Conservation (phyloP, 768 basidiomycete species). For the Tubosaeta sp. region DNA sequence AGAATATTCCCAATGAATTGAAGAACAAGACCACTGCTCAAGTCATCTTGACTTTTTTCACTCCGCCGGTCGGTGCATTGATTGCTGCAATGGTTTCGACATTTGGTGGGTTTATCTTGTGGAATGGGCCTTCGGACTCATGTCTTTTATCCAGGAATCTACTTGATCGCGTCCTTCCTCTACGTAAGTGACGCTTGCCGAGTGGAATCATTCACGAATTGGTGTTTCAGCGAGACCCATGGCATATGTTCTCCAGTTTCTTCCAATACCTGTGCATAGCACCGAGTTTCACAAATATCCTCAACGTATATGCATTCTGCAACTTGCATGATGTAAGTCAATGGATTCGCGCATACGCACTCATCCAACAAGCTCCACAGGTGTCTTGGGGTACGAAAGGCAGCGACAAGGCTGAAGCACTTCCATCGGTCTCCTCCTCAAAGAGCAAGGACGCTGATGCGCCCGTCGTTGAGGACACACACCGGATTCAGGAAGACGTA, state of each 20-base stretch:
- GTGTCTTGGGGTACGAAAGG: slow-evolving; percentile 96
- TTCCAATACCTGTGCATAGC: slow-evolving; percentile 87
- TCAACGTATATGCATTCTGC: slow-evolving; percentile 97
- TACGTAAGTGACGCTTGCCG: slow-evolving; percentile 53
- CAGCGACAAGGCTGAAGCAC: slow-evolving; percentile 87
- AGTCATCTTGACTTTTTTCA: slow-evolving; percentile 61
- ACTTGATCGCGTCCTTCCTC: slow-evolving; percentile 78
- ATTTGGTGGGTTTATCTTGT: slow-evolving; percentile 50
- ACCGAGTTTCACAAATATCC: slow-evolving; percentile 89
- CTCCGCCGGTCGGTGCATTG: slow-evolving; percentile 71
- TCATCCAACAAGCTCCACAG: slow-evolving; percentile 29
- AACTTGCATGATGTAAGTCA: slow-evolving; percentile 81
- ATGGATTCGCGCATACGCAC: background rate
- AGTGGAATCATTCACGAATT: slow-evolving; percentile 3
- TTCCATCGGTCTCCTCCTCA: slow-evolving; percentile 85
- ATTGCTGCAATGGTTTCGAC: slow-evolving; percentile 88
- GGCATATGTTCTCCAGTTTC: slow-evolving; percentile 97
- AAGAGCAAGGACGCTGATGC: slow-evolving; percentile 73
- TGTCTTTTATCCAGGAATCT: slow-evolving; percentile 54
- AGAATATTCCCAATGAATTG: slow-evolving; percentile 54
- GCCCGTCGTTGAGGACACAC: slow-evolving; percentile 81
- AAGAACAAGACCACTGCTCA: slow-evolving; percentile 43
- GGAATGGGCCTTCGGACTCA: slow-evolving; percentile 6
- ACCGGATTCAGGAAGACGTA: slow-evolving; percentile 80
- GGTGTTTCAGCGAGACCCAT: slow-evolving; percentile 77